These are phyloP conservation scores for Cercophora samala DNA, from an alignment of 495 filamentous ascomycete species.

Conservation along the genomic window DNA sequence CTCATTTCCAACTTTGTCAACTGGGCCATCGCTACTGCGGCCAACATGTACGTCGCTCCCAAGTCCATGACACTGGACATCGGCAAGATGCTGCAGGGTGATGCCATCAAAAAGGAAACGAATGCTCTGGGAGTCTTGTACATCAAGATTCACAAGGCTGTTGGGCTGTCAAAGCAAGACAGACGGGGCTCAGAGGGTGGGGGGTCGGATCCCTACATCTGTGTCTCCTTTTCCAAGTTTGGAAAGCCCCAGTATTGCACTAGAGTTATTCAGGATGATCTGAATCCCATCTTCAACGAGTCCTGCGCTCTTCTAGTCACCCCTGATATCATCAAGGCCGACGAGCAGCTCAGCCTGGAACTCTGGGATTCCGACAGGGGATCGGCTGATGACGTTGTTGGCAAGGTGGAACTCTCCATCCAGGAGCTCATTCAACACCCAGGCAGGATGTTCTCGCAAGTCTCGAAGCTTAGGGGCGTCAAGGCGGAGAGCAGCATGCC, in stretches of 20 bases:
- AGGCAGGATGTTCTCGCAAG: slow-evolving; percentile 83
- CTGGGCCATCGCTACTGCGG: slow-evolving; percentile 84
- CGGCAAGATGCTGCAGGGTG: slow-evolving; percentile 82
- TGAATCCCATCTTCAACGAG: slow-evolving; percentile 93
- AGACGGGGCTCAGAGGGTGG: slow-evolving; percentile 74
- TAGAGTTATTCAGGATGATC: slow-evolving; percentile 86
- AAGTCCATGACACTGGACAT: slow-evolving; percentile 93
- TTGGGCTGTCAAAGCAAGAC: slow-evolving; percentile 89
- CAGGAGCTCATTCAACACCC: slow-evolving; percentile 93
- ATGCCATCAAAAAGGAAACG: slow-evolving; percentile 85
- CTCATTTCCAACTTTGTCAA: slow-evolving; percentile 96
- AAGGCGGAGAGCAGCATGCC: slow-evolving; percentile 86
- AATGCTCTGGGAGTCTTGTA: slow-evolving; percentile 82
- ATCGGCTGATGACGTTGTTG: slow-evolving; percentile 88
- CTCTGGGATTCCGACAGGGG: slow-evolving; percentile 91
- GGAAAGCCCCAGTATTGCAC: slow-evolving; percentile 98
- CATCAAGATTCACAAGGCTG: slow-evolving; percentile 83
- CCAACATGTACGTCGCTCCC: slow-evolving; percentile 90
- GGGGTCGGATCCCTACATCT: slow-evolving; percentile 93
- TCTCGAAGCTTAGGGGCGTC: slow-evolving; percentile 78
- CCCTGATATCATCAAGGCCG: slow-evolving; percentile 82
- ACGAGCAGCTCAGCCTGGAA: slow-evolving; percentile 89
- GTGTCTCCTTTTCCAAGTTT: slow-evolving; percentile 69
- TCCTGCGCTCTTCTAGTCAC: slow-evolving; percentile 82
- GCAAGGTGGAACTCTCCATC: slow-evolving; percentile 88